These are phyloP conservation scores for Aspergillus ustus DNA, from an alignment of 2,329 filamentous ascomycete genomes.

Conservation along the genomic window DNA sequence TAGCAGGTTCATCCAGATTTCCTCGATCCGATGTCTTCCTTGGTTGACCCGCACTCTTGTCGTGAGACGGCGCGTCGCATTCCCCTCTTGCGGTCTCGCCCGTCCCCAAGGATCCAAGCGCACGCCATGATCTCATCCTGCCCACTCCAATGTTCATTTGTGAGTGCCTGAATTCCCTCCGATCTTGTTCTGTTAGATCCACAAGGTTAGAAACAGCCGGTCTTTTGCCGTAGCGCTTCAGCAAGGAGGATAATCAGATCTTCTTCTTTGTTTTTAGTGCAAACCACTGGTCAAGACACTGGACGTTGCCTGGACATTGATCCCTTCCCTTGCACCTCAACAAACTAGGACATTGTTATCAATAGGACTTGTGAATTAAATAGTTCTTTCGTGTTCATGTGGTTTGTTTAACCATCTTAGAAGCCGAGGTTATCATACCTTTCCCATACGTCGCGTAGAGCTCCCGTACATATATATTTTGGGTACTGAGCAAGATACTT, in stretches of 20 bases:
- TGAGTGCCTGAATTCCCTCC: conserved; percentile 12
- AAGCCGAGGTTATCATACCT: not conserved
- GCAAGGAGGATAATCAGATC: conserved; percentile 1
- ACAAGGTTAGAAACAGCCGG: not conserved
- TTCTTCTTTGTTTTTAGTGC: conserved; percentile 1
- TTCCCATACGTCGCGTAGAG: not conserved
- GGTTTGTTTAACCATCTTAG: not conserved
- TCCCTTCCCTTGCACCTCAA: not conserved
- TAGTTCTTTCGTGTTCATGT: not conserved
- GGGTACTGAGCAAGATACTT: not conserved
- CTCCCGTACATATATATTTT: not conserved
- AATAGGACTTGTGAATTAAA: not conserved
- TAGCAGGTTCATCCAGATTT: conserved; percentile 1
- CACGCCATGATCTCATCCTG: conserved; percentile 4
- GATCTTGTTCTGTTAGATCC: conserved; percentile 15
- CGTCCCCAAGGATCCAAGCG: not conserved
- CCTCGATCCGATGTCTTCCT: not conserved
- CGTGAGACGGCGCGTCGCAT: conserved; percentile 4
- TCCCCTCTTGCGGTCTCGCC: conserved; percentile 6
- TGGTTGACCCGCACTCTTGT: conserved; percentile 2
- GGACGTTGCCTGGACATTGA: not conserved
- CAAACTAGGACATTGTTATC: not conserved
- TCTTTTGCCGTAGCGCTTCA: not conserved
- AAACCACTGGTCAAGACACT: conserved; percentile 1
- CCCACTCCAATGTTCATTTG: not conserved